phyloP scores from a whole-genome alignment of 306 rosid species.

The Myrica gale region DNA sequence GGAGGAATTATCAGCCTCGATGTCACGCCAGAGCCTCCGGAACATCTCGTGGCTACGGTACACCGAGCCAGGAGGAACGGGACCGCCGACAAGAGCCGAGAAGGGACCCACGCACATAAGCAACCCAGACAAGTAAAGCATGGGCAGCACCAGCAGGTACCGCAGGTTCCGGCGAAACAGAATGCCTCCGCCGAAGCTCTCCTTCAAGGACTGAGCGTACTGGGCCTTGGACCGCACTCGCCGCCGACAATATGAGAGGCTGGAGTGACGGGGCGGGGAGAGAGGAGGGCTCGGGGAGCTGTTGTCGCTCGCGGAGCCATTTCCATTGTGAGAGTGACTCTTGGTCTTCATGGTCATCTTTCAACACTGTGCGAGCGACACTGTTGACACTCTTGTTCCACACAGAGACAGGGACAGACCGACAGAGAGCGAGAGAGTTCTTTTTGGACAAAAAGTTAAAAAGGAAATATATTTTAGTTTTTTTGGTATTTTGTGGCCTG shows the following conservation, averaged over 20 bases:
- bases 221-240: conserved; percentile 51
- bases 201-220: conserved; percentile 30
- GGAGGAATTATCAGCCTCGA: conserved; percentile 70
- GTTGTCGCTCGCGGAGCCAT: conserved; percentile 46
- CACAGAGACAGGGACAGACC: background rate
- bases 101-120: conserved; percentile 84
- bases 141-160: conserved; percentile 63
- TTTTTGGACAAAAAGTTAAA: no score
- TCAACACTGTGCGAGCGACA: background rate
- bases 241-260: conserved; percentile 49
- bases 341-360: conserved; percentile 57
- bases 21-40: conserved; percentile 54
- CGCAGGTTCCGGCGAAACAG: conserved; percentile 67
- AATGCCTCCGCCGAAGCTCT: conserved; percentile 45
- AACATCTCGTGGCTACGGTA: conserved; percentile 74
- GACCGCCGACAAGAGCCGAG: conserved; percentile 54
- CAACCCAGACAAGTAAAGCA: conserved; percentile 75
- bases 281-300: conserved; percentile 89
- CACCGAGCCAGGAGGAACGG: conserved; percentile 79
- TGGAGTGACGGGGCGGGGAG: conserved; percentile 64
- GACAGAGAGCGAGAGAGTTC: background rate
- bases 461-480: no score
- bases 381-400: background rate
- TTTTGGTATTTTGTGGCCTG: no score
- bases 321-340: conserved; percentile 40